Conservation (phyloP, 2,329 filamentous ascomycete genomes). For the Epichloe bromicola region DNA sequence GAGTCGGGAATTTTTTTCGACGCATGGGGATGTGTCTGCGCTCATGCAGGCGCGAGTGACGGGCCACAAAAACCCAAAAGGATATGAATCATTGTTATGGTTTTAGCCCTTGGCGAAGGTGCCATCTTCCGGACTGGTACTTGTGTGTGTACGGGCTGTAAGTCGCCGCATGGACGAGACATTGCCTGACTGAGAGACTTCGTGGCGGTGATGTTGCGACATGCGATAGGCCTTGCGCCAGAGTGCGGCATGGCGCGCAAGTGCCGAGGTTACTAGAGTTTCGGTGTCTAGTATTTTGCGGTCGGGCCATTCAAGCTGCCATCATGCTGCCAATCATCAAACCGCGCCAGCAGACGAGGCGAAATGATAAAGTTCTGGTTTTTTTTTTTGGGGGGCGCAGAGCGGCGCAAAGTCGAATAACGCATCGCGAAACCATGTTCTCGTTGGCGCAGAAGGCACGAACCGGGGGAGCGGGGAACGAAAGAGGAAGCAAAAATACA, state of each 20-base stretch:
- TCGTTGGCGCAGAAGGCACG: not conserved
- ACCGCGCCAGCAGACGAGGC: not conserved
- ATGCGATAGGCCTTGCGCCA: not conserved
- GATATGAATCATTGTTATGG: no score
- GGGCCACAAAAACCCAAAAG: no score
- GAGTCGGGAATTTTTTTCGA: no score
- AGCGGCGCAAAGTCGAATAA: not conserved
- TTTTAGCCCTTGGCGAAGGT: no score
- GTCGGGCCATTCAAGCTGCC: not conserved
- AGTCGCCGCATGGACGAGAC: not conserved
- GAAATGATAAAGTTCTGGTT: not conserved
- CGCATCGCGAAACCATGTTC: constrained; percentile 4
- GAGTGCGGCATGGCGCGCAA: not conserved
- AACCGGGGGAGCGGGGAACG: not conserved
- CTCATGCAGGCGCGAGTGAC: no score
- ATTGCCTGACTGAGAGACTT: not conserved
- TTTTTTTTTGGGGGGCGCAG: not conserved
- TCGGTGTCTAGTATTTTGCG: not conserved
- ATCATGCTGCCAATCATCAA: not conserved
- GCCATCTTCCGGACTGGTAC: no score
- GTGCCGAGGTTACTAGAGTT: not conserved
- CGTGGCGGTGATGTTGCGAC: not conserved
- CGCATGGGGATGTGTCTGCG: no score
- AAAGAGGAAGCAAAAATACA: not conserved
- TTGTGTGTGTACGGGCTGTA: not conserved